Conservation (phyloP, 2,329 filamentous ascomycete genomes). For the Alternaria sp. region DNA sequence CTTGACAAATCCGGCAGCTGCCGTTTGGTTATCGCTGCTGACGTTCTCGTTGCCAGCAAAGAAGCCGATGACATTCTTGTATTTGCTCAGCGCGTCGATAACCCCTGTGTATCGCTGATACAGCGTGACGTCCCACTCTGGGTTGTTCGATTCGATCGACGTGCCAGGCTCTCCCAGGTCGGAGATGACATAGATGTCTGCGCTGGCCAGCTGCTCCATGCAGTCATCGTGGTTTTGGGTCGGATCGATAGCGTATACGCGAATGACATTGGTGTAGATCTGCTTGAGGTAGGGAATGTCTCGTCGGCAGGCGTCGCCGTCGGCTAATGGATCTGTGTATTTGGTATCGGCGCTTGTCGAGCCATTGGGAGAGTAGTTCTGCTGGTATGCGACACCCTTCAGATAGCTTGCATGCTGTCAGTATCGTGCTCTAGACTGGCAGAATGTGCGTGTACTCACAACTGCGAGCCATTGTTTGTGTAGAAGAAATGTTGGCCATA, state of each 20-base stretch:
- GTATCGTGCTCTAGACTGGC: neutral
- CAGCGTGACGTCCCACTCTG: conserved; percentile 79
- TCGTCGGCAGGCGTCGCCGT: conserved; percentile 73
- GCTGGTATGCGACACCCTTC: conserved; percentile 93
- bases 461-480: conserved; percentile 78
- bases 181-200: conserved; percentile 93
- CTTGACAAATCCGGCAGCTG: conserved; percentile 92
- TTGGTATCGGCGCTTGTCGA: conserved; percentile 47
- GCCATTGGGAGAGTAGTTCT: conserved; percentile 46
- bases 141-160: conserved; percentile 83
- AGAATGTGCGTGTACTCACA: conserved; percentile 43
- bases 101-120: conserved; percentile 84
- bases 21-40: conserved; percentile 84
- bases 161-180: conserved; percentile 66
- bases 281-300: conserved; percentile 83
- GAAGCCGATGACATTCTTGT: conserved; percentile 93
- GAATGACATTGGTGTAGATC: conserved; percentile 84
- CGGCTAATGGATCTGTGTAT: conserved; percentile 84
- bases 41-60: conserved; percentile 98
- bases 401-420: conserved; percentile 65
- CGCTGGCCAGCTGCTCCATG: conserved; percentile 81
- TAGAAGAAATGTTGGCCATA: conserved; percentile 89
- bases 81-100: conserved; percentile 78
- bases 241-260: conserved; percentile 92
- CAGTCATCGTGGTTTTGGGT: conserved; percentile 78